Evolutionary conservation across 495 filamentous ascomycete species (phyloP).

Genomic region (Cairneyella variabilis): DNA sequence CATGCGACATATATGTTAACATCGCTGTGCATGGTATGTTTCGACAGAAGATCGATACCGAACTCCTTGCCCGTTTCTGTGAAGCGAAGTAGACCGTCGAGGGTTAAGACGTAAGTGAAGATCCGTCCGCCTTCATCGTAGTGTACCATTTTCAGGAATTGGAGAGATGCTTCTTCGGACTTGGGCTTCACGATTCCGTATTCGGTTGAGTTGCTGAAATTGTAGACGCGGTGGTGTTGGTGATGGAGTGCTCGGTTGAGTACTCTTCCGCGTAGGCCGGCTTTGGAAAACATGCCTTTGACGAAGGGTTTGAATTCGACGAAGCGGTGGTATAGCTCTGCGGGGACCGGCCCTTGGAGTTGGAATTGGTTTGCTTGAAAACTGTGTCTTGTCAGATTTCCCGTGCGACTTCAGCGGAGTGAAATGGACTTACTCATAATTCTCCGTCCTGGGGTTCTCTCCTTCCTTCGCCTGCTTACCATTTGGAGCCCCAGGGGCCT

Average conservation of each 20-base stretch:
- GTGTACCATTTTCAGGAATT: constrained; percentile 84
- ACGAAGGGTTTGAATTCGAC: constrained; percentile 92
- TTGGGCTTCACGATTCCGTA: constrained; percentile 52
- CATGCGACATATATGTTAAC: constrained; percentile 87
- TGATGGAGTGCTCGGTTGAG: constrained; percentile 83
- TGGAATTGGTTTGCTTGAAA: constrained; percentile 96
- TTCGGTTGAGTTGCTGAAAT: constrained; percentile 69
- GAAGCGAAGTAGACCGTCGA: constrained; percentile 82
- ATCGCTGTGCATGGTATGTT: constrained; percentile 94
- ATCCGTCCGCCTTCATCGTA: constrained; percentile 80
- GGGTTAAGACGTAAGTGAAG: constrained; percentile 87
- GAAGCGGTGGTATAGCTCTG: constrained; percentile 78
- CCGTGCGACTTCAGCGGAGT: background rate
- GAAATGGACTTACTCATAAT: constrained; percentile 64
- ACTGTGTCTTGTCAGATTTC: constrained; percentile 35
- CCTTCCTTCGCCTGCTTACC: constrained; percentile 27
- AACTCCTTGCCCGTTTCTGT: constrained; percentile 95
- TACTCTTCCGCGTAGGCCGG: constrained; percentile 71
- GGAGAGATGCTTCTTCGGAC: constrained; percentile 60
- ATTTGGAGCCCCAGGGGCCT: constrained; percentile 45
- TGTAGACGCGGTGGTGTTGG: constrained; percentile 85
- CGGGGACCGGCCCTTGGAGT: constrained; percentile 75
- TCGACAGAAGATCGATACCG: constrained; percentile 84
- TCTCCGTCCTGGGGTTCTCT: constrained; percentile 46
- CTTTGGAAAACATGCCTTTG: constrained; percentile 77